Percentiles rank a stretch among this genome's conserved stretches.
Conservation (phyloP, 2,329 filamentous ascomycete species). For the Bipolaris cookei region DNA sequence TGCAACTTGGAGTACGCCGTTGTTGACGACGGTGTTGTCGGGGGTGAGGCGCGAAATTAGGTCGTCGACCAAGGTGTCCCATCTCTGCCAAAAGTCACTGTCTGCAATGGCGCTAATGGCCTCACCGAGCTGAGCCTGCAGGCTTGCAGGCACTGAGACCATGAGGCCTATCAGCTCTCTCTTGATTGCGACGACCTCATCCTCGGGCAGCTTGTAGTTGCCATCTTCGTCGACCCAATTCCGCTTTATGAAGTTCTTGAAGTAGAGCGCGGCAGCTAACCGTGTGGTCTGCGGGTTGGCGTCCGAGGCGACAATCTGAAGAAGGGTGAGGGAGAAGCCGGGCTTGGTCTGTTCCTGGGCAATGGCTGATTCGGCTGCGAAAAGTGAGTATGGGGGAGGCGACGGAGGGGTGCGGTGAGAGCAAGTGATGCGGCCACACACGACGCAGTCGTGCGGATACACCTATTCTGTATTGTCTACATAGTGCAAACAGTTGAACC, state of each 20-base stretch:
- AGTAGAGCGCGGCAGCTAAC: constrained; percentile 87
- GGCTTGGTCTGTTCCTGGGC: constrained; percentile 80
- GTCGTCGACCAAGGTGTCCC: constrained; percentile 95
- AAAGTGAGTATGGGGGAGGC: constrained; percentile 25
- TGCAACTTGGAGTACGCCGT: constrained; percentile 93
- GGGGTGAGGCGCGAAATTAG: constrained; percentile 85
- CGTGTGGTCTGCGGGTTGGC: constrained; percentile 77
- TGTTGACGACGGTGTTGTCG: constrained; percentile 82
- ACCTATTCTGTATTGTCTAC: not conserved
- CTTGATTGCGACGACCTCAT: constrained; percentile 91
- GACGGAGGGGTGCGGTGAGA: constrained; percentile 4
- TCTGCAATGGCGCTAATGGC: constrained; percentile 97
- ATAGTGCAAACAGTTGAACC: not conserved
- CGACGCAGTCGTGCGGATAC: not conserved
- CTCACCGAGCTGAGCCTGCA: constrained; percentile 94
- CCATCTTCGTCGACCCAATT: constrained; percentile 97
- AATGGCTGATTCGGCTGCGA: constrained; percentile 78
- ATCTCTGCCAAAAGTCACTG: constrained; percentile 94
- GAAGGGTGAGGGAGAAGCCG: constrained; percentile 82
- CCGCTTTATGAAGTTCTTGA: constrained; percentile 97
- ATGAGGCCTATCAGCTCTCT: constrained; percentile 93
- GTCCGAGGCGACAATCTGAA: constrained; percentile 85
- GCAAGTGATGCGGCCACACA: not conserved
- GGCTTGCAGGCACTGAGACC: constrained; percentile 84
- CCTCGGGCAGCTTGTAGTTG: constrained; percentile 81